Conservation (phyloP, 2,329 filamentous ascomycete species). For the Hirsutella rhossiliensis region DNA sequence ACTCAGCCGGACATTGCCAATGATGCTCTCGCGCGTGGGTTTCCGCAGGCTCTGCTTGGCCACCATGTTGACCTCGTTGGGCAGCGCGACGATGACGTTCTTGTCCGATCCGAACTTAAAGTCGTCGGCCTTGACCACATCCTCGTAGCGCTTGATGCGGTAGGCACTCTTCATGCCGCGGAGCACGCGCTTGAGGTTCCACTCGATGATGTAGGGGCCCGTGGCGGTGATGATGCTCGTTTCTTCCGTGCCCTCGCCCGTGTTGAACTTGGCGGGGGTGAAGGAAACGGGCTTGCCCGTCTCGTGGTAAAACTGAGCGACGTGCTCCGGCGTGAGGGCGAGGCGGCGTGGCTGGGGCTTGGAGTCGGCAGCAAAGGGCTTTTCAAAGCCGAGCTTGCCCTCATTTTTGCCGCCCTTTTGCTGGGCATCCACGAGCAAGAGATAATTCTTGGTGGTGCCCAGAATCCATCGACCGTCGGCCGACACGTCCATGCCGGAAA, state of each 20-base stretch:
- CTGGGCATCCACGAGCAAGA: conserved; percentile 82
- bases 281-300: conserved; percentile 79
- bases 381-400: conserved; percentile 96
- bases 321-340: conserved; percentile 78
- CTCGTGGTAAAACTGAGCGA: conserved; percentile 95
- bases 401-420: conserved; percentile 93
- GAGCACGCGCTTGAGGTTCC: conserved; percentile 86
- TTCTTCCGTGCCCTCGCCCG: conserved; percentile 66
- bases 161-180: conserved; percentile 76
- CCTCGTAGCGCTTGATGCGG: conserved; percentile 89
- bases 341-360: conserved; percentile 91
- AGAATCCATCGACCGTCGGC: conserved; percentile 94
- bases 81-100: conserved; percentile 93
- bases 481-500: conserved; percentile 88
- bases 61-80: conserved; percentile 98
- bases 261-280: conserved; percentile 89
- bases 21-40: conserved; percentile 89
- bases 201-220: conserved; percentile 92
- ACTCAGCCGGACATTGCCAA: conserved; percentile 39
- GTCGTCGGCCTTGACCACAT: conserved; percentile 95
- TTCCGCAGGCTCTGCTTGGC: conserved; percentile 73
- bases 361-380: conserved; percentile 77
- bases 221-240: conserved; percentile 95
- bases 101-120: conserved; percentile 97
- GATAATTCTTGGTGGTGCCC: conserved; percentile 86